phyloP scores from a whole-genome alignment of 2,329 filamentous ascomycete species.

The Colletotrichum navitas region DNA sequence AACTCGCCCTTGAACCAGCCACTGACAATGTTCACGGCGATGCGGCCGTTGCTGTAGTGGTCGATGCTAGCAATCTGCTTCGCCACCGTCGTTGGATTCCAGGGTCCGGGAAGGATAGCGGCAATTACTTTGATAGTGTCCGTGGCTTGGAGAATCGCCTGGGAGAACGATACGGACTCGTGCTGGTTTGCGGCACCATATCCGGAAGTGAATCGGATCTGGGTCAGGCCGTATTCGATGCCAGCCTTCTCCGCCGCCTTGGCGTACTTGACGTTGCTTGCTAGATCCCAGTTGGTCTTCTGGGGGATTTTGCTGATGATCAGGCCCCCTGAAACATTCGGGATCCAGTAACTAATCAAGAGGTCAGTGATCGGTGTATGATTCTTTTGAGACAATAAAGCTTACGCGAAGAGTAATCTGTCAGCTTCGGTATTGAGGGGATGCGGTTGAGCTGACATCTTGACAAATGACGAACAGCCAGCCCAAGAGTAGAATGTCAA shows the following conservation, averaged over 20 bases:
- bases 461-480: not conserved
- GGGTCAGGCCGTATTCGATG: slow-evolving; percentile 64
- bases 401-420: slow-evolving; percentile 45
- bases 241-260: slow-evolving; percentile 61
- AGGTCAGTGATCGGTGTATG: slow-evolving; percentile 32
- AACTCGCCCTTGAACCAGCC: slow-evolving; percentile 67
- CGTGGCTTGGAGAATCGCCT: slow-evolving; percentile 61
- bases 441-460: slow-evolving; percentile 27
- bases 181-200: slow-evolving; percentile 63
- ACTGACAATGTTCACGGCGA: slow-evolving; percentile 65
- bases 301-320: slow-evolving; percentile 66
- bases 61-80: slow-evolving; percentile 68
- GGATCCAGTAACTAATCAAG: slow-evolving; percentile 61
- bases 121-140: slow-evolving; percentile 64
- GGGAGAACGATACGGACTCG: slow-evolving; percentile 65
- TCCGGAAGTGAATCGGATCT: slow-evolving; percentile 66
- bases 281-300: slow-evolving; percentile 61
- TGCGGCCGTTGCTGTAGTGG: slow-evolving; percentile 63
- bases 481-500: no score
- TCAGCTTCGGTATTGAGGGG: slow-evolving; percentile 35
- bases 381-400: not conserved
- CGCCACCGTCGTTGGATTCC: slow-evolving; percentile 64
- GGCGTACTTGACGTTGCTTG: slow-evolving; percentile 62
- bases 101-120: slow-evolving; percentile 63
- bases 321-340: slow-evolving; percentile 65